These are phyloP conservation scores for Begonia fuchsioides DNA, from an alignment of 306 rosid genomes.

Conservation along the genomic window DNA sequence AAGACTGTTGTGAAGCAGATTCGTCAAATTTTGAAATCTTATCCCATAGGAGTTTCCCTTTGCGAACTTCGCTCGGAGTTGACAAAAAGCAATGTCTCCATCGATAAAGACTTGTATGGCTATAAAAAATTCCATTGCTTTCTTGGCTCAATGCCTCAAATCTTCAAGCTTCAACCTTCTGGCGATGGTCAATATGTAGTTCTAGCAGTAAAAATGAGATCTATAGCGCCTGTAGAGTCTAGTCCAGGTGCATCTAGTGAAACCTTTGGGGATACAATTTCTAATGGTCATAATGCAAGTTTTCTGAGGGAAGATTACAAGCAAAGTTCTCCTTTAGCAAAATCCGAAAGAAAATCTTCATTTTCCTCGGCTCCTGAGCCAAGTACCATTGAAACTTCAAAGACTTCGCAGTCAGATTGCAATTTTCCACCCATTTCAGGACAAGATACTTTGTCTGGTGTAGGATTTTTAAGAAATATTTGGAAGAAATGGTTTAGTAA, in stretches of 20 bases:
- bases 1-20: conserved; percentile 17
- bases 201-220: conserved; percentile 2
- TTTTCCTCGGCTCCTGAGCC: conserved; percentile 14
- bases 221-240: conserved; percentile 11
- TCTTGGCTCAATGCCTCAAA: conserved; percentile 34
- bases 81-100: conserved; percentile 10
- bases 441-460: conserved; percentile 14
- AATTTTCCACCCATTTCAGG: background rate
- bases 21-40: conserved; percentile 21
- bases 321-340: conserved; percentile 4
- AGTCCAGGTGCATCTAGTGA: conserved; percentile 9
- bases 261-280: conserved; percentile 5
- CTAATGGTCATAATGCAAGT: conserved; percentile 9
- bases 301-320: conserved; percentile 16
- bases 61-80: conserved; percentile 32
- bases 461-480: conserved; percentile 19
- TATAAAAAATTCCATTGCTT: conserved; percentile 29
- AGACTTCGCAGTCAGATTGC: background rate
- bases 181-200: conserved; percentile 20
- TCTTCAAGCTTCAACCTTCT: conserved; percentile 19
- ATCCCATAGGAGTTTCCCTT: conserved; percentile 46
- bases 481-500: conserved; percentile 22
- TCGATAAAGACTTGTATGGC: conserved; percentile 36
- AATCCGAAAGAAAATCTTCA: conserved; percentile 15
- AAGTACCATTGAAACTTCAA: conserved; percentile 3